Evolutionary conservation across 2,329 filamentous ascomycete species (phyloP).

Genomic region (Fusarium protoensiforme): DNA sequence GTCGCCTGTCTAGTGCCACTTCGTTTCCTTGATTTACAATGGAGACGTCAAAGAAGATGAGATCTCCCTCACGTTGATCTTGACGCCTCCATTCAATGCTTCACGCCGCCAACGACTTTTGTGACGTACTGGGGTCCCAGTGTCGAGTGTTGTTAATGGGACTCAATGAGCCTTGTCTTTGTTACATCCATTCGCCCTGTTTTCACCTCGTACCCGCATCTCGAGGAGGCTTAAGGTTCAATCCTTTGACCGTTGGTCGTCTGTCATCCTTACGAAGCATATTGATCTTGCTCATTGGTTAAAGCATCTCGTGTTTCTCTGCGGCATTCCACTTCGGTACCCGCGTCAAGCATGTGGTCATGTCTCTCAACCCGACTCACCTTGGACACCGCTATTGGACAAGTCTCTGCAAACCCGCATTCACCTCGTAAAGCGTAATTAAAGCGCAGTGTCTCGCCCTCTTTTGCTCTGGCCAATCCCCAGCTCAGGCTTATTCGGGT

Average conservation of each 20-base stretch:
- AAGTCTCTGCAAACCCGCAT: not conserved
- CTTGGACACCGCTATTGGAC: not conserved
- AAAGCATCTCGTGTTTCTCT: not conserved
- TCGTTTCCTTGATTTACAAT: constrained; percentile 1
- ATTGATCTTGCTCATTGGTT: not conserved
- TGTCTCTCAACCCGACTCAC: not conserved
- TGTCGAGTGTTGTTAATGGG: not conserved
- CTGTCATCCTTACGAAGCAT: not conserved
- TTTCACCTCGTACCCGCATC: not conserved
- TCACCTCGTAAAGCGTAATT: not conserved
- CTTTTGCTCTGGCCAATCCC: not conserved
- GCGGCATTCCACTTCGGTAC: not conserved
- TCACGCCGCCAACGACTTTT: not conserved
- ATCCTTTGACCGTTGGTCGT: not conserved
- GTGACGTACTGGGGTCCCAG: not conserved
- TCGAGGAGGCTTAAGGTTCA: not conserved
- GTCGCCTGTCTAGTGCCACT: not conserved
- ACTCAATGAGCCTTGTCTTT: not conserved
- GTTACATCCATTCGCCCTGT: not conserved
- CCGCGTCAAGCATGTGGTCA: not conserved
- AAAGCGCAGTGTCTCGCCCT: not conserved
- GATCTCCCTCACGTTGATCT: not conserved
- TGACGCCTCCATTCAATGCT: not conserved
- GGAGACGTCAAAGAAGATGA: not conserved
- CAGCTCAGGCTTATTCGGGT: constrained; percentile 8